phyloP scores from a whole-genome alignment of 805 yeast genomes.

The Saccharomyces eubayanus region DNA sequence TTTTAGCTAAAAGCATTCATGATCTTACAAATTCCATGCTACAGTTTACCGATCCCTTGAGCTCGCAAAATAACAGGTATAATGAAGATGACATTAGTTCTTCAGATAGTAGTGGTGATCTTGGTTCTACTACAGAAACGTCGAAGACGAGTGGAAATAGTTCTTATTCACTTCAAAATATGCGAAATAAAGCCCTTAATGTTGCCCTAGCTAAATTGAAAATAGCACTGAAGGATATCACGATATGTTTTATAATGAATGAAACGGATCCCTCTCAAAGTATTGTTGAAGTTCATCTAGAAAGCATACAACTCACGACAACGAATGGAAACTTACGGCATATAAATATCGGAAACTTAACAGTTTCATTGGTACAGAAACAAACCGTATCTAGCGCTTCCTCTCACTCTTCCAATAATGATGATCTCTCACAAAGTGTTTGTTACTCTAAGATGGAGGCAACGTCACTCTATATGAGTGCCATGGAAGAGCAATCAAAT shows the following conservation, averaged over 20 bases:
- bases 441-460: slow-evolving; percentile 63
- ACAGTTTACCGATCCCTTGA: slow-evolving; percentile 27
- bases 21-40: slow-evolving; percentile 53
- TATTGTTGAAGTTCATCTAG: slow-evolving; percentile 27
- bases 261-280: slow-evolving; percentile 16
- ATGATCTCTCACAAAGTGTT: slow-evolving; percentile 35
- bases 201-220: slow-evolving; percentile 55
- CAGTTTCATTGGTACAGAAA: not conserved
- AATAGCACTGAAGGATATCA: slow-evolving; percentile 40
- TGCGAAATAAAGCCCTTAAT: slow-evolving; percentile 59
- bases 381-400: not conserved
- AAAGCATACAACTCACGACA: slow-evolving; percentile 16
- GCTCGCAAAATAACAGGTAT: slow-evolving; percentile 7
- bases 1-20: slow-evolving; percentile 64
- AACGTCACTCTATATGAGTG: slow-evolving; percentile 73
- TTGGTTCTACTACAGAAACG: not conserved
- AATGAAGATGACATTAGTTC: slow-evolving; percentile 4
- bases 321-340: slow-evolving; percentile 1
- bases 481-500: slow-evolving; percentile 46
- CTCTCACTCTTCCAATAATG: not conserved
- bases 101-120: slow-evolving; percentile 11
- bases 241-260: slow-evolving; percentile 44
- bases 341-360: not conserved
- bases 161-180: slow-evolving; percentile 38
- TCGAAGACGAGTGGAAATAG: not conserved